Base-by-base conservation (phyloP, 352 stramenopile genomes). In the Thalassiosira hispida region DNA sequence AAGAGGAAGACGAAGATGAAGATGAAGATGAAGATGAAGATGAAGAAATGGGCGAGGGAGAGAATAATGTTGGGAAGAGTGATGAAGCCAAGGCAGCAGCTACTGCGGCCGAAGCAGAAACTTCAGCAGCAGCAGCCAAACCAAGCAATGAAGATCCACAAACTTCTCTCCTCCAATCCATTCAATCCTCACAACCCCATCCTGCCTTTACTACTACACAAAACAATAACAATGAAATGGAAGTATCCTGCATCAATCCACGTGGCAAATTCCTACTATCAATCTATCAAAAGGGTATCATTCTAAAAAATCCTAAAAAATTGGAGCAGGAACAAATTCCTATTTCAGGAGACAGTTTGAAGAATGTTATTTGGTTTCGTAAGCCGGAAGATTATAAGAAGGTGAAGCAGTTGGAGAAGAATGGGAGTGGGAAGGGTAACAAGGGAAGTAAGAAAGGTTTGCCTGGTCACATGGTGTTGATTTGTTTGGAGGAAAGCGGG, bases 361-460 rank as follows among this genome's bases (percentile, higher is more conserved):
- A 79, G 14, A 66, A 84, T 55, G 44, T 87, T 2, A 66, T 92
- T 42, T 63, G 81, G 14, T 92, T 92, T 72, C 84, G 84, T 14
- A 90, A 88, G 67, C 72, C 70, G 20, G 86, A 92, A 74, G 84
- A 92, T 62, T 91, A 81, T 51, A 72, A 60, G 57, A 78, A 74
- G n/a, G 29, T 46, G 53, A 67, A 77, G 22, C 63, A 52, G n/a
- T 46, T 35, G 16, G 38, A 22, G 18, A 77, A 53, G 16, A n/a
- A 46, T n/a, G 47, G 25, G 27, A 38, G 25, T 40, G 57, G 33
- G 9, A 51, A 60, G 7, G 27, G 27, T 12, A 8, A 8, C 31
- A 75, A 57, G 22, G 63, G 56, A 6, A 57, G 16, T 1, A 87
- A 73, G 1, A 79, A 74, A 22, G 33, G 29, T 20, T 64, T 76